Evolutionary conservation across 2,329 filamentous ascomycete species (phyloP), one percentile per base, ranked within the genome.

Genomic region (Aspergillus fumigatus): DNA sequence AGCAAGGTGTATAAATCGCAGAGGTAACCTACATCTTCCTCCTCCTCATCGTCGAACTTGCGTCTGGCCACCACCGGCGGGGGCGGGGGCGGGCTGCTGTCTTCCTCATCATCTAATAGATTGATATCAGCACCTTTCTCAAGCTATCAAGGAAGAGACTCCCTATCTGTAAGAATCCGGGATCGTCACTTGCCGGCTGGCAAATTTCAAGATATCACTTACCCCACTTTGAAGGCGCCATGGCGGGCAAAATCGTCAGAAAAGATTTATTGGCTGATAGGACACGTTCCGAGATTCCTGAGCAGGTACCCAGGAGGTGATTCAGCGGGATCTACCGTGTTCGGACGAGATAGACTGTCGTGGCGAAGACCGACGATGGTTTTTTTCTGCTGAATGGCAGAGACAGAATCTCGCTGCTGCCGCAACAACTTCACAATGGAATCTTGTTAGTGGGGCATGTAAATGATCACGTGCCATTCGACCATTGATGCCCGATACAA

Each of bases 41-140:
- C 88, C 75, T 96, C 92, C 73, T 97, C 93, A 66, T 97, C 93
- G 66, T 94, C 92, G 70, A 96, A 96, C 79, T 94, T 91, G 73
- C 83, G 77, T 62, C 84, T 79, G 54, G 77, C 74, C 48, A 79
- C 74, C 50, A 79, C 74, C 51, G 71, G 70, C 38, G 79, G 75
- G 53, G 75, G 71, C 19, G 78, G 75, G 53, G 75, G 71, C n/a
- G 78, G 73, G 23, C 77, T 78, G 63, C 78, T 81, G 64, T 81
- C 80, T 65, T 87, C 84, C 60, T 85, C 74, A 25, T 78, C 75
- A 58, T 74, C 73, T 69, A 51, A 35, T 47, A n/a, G 10, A 55
- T 40, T 10, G 54, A 51, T 40, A 48, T 62, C 48, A 50, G 56
- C 62, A 40, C 41, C 50, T 41, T 38, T 43, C n/a, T 32, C 21